Evolutionary conservation across 306 rosid species (phyloP).

Genomic region (Cucurbita pepo): DNA sequence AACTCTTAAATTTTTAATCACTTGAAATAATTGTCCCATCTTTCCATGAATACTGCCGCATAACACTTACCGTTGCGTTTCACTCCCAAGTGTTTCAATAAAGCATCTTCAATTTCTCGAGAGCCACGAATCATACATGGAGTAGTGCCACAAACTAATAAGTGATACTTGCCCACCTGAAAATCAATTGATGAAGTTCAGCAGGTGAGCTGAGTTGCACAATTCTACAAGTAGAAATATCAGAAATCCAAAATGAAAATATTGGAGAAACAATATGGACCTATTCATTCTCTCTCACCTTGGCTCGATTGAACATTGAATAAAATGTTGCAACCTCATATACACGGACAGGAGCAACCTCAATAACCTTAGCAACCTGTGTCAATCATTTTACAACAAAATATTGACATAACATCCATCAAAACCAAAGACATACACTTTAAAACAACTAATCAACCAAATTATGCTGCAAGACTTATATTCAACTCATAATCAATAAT

Average conservation of each 20-base stretch:
- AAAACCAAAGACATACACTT: background rate
- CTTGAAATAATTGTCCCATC: background rate
- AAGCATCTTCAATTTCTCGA: slow-evolving; percentile 76
- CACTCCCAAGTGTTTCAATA: slow-evolving; percentile 85
- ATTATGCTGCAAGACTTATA: background rate
- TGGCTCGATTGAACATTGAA: slow-evolving; percentile 88
- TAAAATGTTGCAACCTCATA: slow-evolving; percentile 96
- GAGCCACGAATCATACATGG: slow-evolving; percentile 99
- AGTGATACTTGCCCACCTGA: slow-evolving; percentile 91
- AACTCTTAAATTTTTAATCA: background rate
- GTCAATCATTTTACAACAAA: slow-evolving; percentile 18
- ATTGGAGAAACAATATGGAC: background rate
- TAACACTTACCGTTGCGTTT: slow-evolving; percentile 66
- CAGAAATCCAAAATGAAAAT: background rate
- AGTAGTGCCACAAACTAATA: slow-evolving; percentile 94
- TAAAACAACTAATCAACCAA: background rate
- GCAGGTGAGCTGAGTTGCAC: background rate
- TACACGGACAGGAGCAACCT: slow-evolving; percentile 89
- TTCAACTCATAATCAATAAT: background rate
- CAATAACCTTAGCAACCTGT: slow-evolving; percentile 82
- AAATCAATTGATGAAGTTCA: slow-evolving; percentile 17
- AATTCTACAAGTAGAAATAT: background rate
- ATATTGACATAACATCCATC: background rate
- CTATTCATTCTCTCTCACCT: slow-evolving; percentile 31
- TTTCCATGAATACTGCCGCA: background rate